A percentile compares a stretch with the other conserved stretches of the same genome.
Evolutionary conservation across 208 protist genomes (phyloP).

Genomic region (Naegleria gruberi): DNA sequence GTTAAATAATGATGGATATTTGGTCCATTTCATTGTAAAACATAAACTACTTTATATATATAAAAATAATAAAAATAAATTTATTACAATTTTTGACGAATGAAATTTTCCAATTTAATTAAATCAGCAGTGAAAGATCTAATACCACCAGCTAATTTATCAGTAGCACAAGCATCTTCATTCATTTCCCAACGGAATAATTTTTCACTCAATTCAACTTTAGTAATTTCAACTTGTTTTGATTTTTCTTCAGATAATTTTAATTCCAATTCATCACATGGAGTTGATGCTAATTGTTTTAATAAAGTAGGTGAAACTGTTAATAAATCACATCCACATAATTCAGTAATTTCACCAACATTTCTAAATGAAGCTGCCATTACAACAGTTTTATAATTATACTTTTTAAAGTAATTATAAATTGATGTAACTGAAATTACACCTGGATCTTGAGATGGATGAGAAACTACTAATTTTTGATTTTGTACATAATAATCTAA

Average conservation of each 20-base stretch:
- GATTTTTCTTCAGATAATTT: slow-evolving; percentile 44
- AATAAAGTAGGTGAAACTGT: slow-evolving; percentile 92
- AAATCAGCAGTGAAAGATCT: slow-evolving; percentile 84
- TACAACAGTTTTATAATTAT: slow-evolving; percentile 89
- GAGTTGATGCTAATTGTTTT: slow-evolving; percentile 62
- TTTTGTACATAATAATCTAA: slow-evolving; percentile 86
- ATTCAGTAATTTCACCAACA: slow-evolving; percentile 72
- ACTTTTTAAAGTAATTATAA: slow-evolving; percentile 95
- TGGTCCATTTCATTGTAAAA: no score
- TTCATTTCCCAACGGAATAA: slow-evolving; percentile 56
- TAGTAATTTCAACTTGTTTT: slow-evolving; percentile 34
- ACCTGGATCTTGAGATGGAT: slow-evolving; percentile 38
- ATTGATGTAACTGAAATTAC: slow-evolving; percentile 84
- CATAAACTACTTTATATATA: no score
- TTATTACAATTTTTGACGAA: background rate
- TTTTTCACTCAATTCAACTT: slow-evolving; percentile 44
- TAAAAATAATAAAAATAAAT: no score
- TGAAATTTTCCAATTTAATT: slow-evolving; percentile 60
- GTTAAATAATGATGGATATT: no score
- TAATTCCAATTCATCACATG: slow-evolving; percentile 44
- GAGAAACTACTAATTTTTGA: no score
- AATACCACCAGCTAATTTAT: slow-evolving; percentile 93
- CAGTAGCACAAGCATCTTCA: slow-evolving; percentile 89
- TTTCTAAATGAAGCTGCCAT: slow-evolving; percentile 96
- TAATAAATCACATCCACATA: slow-evolving; percentile 91